Conservation (phyloP, 805 yeast species). For the Blastobotrys muscicola region DNA sequence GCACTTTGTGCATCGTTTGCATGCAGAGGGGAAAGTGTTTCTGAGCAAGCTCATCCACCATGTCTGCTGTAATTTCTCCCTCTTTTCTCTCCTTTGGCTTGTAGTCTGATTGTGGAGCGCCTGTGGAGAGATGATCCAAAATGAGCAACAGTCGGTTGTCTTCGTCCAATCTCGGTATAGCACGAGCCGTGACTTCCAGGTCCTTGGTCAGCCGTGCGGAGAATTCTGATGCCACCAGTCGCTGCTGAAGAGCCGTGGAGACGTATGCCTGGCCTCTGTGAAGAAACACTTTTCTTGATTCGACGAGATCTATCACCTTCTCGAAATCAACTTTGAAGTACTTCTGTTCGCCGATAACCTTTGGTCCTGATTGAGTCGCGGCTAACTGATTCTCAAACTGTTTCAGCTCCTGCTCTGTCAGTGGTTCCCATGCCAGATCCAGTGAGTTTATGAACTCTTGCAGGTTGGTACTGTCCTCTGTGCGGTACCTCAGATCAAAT, state of each 20-base stretch:
- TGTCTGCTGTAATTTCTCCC: slow-evolving; percentile 50
- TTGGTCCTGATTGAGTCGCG: slow-evolving; percentile 34
- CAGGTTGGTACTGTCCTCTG: slow-evolving; percentile 58
- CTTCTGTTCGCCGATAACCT: slow-evolving; percentile 40
- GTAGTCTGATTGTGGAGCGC: slow-evolving; percentile 37
- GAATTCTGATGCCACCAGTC: slow-evolving; percentile 62
- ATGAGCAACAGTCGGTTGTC: slow-evolving; percentile 85
- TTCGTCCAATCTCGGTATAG: slow-evolving; percentile 78
- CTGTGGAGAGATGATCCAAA: slow-evolving; percentile 64
- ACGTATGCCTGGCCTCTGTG: slow-evolving; percentile 70
- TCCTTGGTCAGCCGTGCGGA: slow-evolving; percentile 40
- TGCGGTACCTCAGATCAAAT: slow-evolving; percentile 62
- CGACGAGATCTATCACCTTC: slow-evolving; percentile 66
- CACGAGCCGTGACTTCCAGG: slow-evolving; percentile 60
- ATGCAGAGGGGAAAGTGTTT: slow-evolving; percentile 80
- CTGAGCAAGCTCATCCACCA: slow-evolving; percentile 46
- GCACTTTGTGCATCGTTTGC: slow-evolving; percentile 51
- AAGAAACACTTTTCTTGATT: slow-evolving; percentile 60
- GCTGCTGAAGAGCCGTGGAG: slow-evolving; percentile 71
- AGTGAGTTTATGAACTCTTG: slow-evolving; percentile 55
- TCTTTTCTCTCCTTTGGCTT: slow-evolving; percentile 22
- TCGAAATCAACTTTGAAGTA: slow-evolving; percentile 85
- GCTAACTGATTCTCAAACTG: slow-evolving; percentile 40
- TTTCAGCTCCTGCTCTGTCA: slow-evolving; percentile 50
- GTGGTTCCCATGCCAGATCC: slow-evolving; percentile 65